Evolutionary conservation across 176 grass and related monocot species (phyloP).

Genomic region (Oryza australiensis): DNA sequence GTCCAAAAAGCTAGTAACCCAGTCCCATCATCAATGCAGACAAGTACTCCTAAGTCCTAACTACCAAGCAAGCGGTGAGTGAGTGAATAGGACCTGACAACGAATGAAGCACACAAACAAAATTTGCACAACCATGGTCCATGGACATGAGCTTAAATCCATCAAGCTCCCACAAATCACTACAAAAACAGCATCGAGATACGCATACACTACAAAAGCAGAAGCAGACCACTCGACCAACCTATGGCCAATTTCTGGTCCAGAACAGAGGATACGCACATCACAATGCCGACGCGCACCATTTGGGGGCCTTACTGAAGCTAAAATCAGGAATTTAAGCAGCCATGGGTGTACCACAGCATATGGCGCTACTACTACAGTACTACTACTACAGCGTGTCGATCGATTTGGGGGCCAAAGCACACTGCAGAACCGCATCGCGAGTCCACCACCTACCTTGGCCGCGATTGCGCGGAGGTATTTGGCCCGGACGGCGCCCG

Average conservation of each 20-base stretch:
- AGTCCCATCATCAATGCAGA: background rate
- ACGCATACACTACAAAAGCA: too few relatives aligned
- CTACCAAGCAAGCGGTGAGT: background rate
- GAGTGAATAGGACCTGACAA: background rate
- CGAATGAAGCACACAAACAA: background rate
- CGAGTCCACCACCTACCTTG: conserved; percentile 45
- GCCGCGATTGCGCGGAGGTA: conserved; percentile 93
- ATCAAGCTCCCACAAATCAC: background rate
- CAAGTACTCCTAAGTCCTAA: too few relatives aligned
- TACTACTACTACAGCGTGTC: too few relatives aligned
- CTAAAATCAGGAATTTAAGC: background rate
- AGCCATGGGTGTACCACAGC: background rate
- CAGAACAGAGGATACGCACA: background rate
- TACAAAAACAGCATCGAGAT: background rate
- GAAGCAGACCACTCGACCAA: background rate
- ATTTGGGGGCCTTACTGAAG: background rate
- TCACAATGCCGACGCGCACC: background rate
- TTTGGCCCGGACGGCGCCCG: conserved; percentile 80
- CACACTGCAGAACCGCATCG: too few relatives aligned
- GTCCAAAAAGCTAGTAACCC: background rate
- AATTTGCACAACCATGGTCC: background rate
- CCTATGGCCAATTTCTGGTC: background rate
- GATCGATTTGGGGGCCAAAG: too few relatives aligned
- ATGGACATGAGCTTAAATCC: background rate
- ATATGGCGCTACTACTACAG: too few relatives aligned